Evolutionary conservation across 768 basidiomycete species (phyloP).

Genomic region (Neoboletus magnificus): DNA sequence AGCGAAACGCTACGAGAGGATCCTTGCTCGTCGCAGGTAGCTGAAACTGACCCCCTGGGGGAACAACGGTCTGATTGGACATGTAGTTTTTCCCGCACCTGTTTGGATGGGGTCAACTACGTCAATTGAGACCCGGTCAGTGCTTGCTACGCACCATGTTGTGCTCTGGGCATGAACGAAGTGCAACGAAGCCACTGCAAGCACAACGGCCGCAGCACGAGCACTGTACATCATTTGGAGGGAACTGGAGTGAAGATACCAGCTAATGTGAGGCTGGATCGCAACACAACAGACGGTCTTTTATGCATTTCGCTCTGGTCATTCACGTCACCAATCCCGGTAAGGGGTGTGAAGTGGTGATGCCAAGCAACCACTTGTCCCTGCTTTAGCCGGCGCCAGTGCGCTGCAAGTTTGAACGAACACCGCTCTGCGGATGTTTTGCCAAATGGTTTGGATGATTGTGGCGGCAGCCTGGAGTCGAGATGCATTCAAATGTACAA

Average conservation of each 20-base stretch:
- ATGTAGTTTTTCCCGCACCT: slow-evolving; percentile 55
- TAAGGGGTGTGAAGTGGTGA: background rate
- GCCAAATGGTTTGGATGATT: too few relatives aligned
- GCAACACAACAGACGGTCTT: background rate
- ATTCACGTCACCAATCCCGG: background rate
- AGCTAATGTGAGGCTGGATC: background rate
- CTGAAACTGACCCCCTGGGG: slow-evolving; percentile 46
- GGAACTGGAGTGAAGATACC: background rate
- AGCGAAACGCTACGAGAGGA: slow-evolving; percentile 45
- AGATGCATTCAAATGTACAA: too few relatives aligned
- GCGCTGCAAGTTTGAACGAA: background rate
- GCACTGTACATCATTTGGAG: slow-evolving; percentile 16
- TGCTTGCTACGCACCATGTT: slow-evolving; percentile 22
- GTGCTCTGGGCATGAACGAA: slow-evolving; percentile 16
- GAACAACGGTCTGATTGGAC: slow-evolving; percentile 37
- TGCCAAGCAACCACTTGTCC: background rate
- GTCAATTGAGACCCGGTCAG: too few relatives aligned
- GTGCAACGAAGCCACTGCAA: slow-evolving; percentile 11
- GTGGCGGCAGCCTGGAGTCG: too few relatives aligned
- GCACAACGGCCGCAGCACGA: background rate
- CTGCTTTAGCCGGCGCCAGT: background rate
- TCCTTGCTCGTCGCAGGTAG: slow-evolving; percentile 31
- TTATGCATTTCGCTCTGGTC: slow-evolving; percentile 2
- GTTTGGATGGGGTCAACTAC: background rate
- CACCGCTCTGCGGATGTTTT: too few relatives aligned